Conservation (phyloP, 306 rosid genomes). For the Datisca glomerata region DNA sequence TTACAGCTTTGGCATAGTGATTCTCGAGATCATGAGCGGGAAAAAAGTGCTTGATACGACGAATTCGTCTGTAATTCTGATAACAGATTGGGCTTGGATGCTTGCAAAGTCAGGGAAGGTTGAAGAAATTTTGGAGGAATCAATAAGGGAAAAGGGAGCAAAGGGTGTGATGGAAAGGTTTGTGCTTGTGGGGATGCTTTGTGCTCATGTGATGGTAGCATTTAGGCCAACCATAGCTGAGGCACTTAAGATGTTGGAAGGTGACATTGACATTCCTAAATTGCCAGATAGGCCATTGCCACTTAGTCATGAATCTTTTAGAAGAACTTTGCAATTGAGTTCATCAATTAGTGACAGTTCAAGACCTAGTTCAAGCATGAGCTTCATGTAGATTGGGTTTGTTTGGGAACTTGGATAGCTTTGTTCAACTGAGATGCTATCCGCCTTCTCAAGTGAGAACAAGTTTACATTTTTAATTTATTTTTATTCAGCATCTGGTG, state of each 20-base stretch:
- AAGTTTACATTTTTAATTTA: too few relatives aligned
- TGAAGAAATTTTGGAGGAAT: slow-evolving; percentile 36
- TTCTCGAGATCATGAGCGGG: slow-evolving; percentile 74
- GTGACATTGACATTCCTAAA: slow-evolving; percentile 68
- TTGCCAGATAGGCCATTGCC: slow-evolving; percentile 75
- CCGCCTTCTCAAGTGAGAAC: too few relatives aligned
- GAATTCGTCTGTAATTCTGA: slow-evolving; percentile 28
- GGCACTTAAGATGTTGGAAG: slow-evolving; percentile 72
- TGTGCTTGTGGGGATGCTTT: slow-evolving; percentile 69
- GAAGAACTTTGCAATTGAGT: slow-evolving; percentile 27
- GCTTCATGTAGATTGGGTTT: slow-evolving; percentile 1
- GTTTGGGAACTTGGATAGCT: too few relatives aligned
- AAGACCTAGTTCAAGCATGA: slow-evolving; percentile 12
- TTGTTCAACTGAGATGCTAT: too few relatives aligned
- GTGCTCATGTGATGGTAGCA: slow-evolving; percentile 82
- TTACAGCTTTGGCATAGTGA: slow-evolving; percentile 68
- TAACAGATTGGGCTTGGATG: slow-evolving; percentile 89
- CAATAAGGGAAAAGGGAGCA: slow-evolving; percentile 41
- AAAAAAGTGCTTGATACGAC: slow-evolving; percentile 53
- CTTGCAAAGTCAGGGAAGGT: slow-evolving; percentile 33
- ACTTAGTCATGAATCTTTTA: slow-evolving; percentile 47
- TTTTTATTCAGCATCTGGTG: too few relatives aligned
- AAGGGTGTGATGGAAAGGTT: slow-evolving; percentile 61
- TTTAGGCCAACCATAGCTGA: slow-evolving; percentile 81
- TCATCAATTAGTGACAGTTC: slow-evolving; percentile 25